phyloP scores from a whole-genome alignment of 495 filamentous ascomycete genomes.

The Aspergillus baeticus region DNA sequence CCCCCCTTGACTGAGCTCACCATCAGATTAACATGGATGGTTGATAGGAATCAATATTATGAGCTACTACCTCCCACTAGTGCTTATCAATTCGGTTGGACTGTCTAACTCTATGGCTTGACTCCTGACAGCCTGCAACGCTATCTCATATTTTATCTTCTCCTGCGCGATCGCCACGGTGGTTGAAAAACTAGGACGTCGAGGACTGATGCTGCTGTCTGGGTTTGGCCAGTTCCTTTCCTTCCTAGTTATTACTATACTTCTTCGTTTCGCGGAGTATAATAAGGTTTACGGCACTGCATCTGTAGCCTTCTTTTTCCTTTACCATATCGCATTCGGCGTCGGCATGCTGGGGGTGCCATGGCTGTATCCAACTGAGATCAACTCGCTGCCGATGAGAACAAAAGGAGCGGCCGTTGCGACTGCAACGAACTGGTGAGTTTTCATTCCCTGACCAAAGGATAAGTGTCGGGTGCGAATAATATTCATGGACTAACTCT shows the following conservation, averaged over 20 bases:
- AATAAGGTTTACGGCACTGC: constrained; percentile 22
- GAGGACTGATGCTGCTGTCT: constrained; percentile 53
- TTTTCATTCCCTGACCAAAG: too few relatives aligned
- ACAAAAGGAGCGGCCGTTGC: constrained; percentile 57
- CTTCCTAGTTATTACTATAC: constrained; percentile 58
- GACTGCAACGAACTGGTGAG: constrained; percentile 58
- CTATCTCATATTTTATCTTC: constrained; percentile 50
- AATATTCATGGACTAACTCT: too few relatives aligned
- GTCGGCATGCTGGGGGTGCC: constrained; percentile 56
- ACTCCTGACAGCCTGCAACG: constrained; percentile 50
- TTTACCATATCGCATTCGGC: constrained; percentile 52
- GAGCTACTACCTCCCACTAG: constrained; percentile 48
- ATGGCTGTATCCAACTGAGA: constrained; percentile 65
- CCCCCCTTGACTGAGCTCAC: too few relatives aligned
- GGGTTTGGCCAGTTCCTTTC: constrained; percentile 45
- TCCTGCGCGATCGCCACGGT: constrained; percentile 41
- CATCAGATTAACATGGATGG: neutral
- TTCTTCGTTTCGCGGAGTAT: constrained; percentile 45
- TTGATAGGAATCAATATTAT: constrained; percentile 47
- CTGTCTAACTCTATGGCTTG: constrained; percentile 46
- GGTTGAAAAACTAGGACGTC: constrained; percentile 50
- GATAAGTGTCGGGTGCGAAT: too few relatives aligned
- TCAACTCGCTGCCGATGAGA: constrained; percentile 56
- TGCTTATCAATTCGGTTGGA: constrained; percentile 51
- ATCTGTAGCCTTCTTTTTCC: constrained; percentile 55